Evolutionary conservation across 805 yeast genomes (phyloP).

Genomic region (Saturnispora ahearnii): DNA sequence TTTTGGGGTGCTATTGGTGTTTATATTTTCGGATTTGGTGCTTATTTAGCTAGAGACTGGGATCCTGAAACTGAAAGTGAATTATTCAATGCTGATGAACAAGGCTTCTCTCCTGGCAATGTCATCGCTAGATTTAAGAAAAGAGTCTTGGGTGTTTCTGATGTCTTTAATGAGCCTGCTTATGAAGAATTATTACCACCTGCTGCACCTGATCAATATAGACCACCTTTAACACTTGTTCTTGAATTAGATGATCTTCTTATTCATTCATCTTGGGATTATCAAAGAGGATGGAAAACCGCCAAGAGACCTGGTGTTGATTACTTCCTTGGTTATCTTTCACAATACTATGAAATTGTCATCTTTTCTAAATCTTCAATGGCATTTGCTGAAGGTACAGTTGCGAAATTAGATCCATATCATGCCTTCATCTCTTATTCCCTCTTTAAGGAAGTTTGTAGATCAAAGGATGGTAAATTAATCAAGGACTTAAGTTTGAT

Average conservation of each 20-base stretch:
- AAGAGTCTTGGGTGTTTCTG: constrained; percentile 67
- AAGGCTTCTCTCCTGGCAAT: constrained; percentile 59
- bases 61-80: constrained; percentile 62
- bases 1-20: constrained; percentile 35
- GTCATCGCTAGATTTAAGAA: constrained; percentile 62
- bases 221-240: constrained; percentile 87
- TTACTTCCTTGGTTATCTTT: constrained; percentile 87
- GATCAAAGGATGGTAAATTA: constrained; percentile 79
- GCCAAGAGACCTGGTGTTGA: constrained; percentile 99
- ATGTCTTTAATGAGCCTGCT: constrained; percentile 86
- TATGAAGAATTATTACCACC: constrained; percentile 91
- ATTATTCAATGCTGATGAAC: constrained; percentile 35
- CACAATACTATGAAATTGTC: constrained; percentile 94
- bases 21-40: constrained; percentile 44
- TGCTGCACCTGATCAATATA: constrained; percentile 80
- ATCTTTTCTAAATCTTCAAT: constrained; percentile 77
- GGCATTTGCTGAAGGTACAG: constrained; percentile 77
- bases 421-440: constrained; percentile 84
- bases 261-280: constrained; percentile 87
- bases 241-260: constrained; percentile 82
- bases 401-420: constrained; percentile 86
- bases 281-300: constrained; percentile 93
- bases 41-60: constrained; percentile 77
- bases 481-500: constrained; percentile 83
- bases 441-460: constrained; percentile 82